phyloP scores from a whole-genome alignment of 768 basidiomycete genomes.

The Lactarius quietus region DNA sequence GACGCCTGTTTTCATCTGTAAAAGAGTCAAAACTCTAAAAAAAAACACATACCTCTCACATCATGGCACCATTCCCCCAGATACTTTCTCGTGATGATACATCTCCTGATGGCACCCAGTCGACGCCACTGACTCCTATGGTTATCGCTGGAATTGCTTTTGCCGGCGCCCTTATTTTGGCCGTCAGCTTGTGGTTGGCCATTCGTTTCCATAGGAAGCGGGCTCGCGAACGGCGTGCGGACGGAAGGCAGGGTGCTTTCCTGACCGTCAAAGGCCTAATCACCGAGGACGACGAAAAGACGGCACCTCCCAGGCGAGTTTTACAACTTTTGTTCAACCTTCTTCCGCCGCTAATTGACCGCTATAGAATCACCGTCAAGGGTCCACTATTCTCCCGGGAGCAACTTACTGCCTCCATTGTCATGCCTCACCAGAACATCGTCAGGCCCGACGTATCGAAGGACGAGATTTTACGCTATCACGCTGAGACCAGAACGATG shows the following conservation, averaged over 20 bases:
- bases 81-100: conserved; percentile 11
- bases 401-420: conserved; percentile 43
- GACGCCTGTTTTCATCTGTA: background rate
- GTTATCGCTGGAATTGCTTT: conserved; percentile 52
- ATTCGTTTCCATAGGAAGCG: conserved; percentile 43
- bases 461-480: conserved; percentile 44
- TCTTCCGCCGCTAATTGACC: background rate
- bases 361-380: conserved; percentile 5
- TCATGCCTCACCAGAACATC: conserved; percentile 52
- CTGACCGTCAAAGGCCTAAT: conserved; percentile 48
- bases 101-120: background rate
- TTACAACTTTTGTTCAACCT: too few species aligned
- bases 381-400: conserved; percentile 39
- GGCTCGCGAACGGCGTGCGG: conserved; percentile 36
- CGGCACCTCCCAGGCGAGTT: conserved; percentile 2
- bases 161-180: conserved; percentile 40
- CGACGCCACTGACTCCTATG: conserved; percentile 28
- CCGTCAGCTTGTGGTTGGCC: conserved; percentile 42
- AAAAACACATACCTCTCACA: background rate
- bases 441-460: conserved; percentile 36
- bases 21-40: background rate
- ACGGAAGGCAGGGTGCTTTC: conserved; percentile 41
- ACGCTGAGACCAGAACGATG: conserved; percentile 41
- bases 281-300: conserved; percentile 32
- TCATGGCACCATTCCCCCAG: conserved; percentile 22